Base-by-base conservation (phyloP, 2,329 filamentous ascomycete genomes). In the Graphiopsis chlorocephala region DNA sequence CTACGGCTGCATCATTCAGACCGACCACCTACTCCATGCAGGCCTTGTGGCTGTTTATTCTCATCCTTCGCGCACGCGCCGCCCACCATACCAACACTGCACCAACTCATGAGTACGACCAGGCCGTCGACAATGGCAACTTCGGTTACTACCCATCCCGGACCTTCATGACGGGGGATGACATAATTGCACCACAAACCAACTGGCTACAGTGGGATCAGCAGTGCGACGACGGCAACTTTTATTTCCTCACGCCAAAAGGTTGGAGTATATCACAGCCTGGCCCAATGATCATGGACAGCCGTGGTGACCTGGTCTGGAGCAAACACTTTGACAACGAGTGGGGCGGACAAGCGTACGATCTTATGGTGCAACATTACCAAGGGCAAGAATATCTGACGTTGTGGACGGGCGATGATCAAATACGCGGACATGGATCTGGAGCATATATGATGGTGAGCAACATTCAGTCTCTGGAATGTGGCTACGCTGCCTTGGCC, bases 361-460 rank as follows among this genome's bases (percentile, higher is more conserved):
- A 76, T 63, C 57, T 76, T 4, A 70, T 67, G 47, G 73, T 74
- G 17, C 75, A 77, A 63, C 64, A 71, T 48, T 74, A 73, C 58
- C 66, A 71, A 38, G 74, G 74, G n/a, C 65, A 74, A 64, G 64
- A 73, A 26, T 74, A 74, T 57, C 63, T 77, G 52, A 76, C 74
- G 3, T 77, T 76, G 59, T 77, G 75, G 75, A 65, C 68, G 10
- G 75, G 75, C 3, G 73, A 77, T 55, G 71, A 74, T 64, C 63
- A 68, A 1, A 66, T 76, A 28, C 67, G 71, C 35, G 72, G 73
- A 15, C 71, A 74, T 64, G 72, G 72, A 14, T 63, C 68, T 47
- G 73, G 73, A 7, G 57, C 67, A 17, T 72, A 67, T 55, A 70
- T 71, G 55, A 72, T 74, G 69, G 67, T 69, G 67, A 42, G 57